A percentile compares a stretch with the other conserved stretches of the same genome.
Evolutionary conservation across 495 filamentous ascomycete genomes (phyloP).

Genomic region (Pyronema domesticum): DNA sequence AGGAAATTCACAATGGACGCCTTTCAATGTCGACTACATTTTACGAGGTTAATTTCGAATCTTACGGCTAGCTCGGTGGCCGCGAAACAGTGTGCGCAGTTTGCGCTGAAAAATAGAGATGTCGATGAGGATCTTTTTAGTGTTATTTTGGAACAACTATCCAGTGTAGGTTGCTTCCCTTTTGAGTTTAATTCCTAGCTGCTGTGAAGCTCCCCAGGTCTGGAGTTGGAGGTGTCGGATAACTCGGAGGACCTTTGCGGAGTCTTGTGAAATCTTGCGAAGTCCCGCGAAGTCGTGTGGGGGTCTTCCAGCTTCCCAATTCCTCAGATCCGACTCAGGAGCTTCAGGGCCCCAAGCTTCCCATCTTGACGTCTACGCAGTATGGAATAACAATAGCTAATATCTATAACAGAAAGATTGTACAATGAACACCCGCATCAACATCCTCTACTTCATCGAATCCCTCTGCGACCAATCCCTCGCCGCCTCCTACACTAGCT

Average conservation of each 20-base stretch:
- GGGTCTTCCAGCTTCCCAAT: too few relatives aligned
- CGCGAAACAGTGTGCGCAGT: slow-evolving; percentile 80
- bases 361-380: not conserved
- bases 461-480: slow-evolving; percentile 75
- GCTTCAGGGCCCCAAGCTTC: too few relatives aligned
- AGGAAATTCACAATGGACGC: slow-evolving; percentile 38
- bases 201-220: not conserved
- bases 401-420: slow-evolving; percentile 33
- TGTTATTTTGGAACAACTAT: slow-evolving; percentile 89
- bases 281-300: too few relatives aligned
- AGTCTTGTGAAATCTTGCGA: too few relatives aligned
- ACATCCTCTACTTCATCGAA: slow-evolving; percentile 98
- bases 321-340: too few relatives aligned
- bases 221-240: not conserved
- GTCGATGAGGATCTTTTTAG: slow-evolving; percentile 93
- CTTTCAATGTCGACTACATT: slow-evolving; percentile 96
- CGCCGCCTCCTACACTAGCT: slow-evolving; percentile 54
- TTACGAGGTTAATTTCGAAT: slow-evolving; percentile 69
- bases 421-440: slow-evolving; percentile 90
- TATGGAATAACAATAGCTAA: slow-evolving; percentile 3
- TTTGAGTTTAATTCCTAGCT: too few relatives aligned
- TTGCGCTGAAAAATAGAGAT: slow-evolving; percentile 80
- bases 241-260: not conserved
- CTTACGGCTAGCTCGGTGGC: slow-evolving; percentile 78
- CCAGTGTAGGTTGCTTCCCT: slow-evolving; percentile 37